phyloP scores from a whole-genome alignment of 1,284 basidiomycete species.

The Cryptococcus deneoformans region DNA sequence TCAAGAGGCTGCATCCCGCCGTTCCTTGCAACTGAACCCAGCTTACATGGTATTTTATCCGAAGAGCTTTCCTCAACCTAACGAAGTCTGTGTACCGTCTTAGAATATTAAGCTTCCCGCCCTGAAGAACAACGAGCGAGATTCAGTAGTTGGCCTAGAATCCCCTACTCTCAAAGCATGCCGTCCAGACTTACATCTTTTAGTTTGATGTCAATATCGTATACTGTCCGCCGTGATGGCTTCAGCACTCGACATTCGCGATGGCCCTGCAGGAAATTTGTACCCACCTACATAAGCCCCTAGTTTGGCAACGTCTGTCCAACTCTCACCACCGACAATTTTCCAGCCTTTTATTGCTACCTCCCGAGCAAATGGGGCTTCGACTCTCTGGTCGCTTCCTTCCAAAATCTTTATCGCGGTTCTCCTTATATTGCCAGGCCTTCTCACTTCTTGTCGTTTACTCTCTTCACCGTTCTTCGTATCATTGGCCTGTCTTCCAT shows the following conservation, averaged over 20 bases:
- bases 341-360: constrained; percentile 39
- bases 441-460: not conserved
- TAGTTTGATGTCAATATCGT: constrained; percentile 40
- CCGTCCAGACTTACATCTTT: constrained; percentile 16
- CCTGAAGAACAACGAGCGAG: constrained; percentile 7
- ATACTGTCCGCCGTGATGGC: constrained; percentile 23
- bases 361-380: constrained; percentile 27
- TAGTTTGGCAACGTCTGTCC: constrained; percentile 30
- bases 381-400: not conserved
- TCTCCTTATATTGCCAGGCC: not conserved
- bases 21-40: not conserved
- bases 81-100: constrained; percentile 45
- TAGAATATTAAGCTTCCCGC: constrained; percentile 31
- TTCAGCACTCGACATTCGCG: not conserved
- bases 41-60: constrained; percentile 30
- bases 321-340: constrained; percentile 39
- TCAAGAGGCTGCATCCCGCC: not conserved
- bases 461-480: not conserved
- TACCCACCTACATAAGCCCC: constrained; percentile 47
- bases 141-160: not conserved
- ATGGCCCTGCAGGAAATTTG: not conserved
- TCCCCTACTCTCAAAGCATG: too few relatives aligned
- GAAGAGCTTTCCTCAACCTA: constrained; percentile 25
- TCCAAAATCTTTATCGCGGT: not conserved
- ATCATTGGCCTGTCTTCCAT: not conserved